Percentiles rank a stretch among this genome's conserved stretches.
phyloP scores from a whole-genome alignment of 192 early-diverging fungal genomes.

The Rhizoclosmatium sp. region DNA sequence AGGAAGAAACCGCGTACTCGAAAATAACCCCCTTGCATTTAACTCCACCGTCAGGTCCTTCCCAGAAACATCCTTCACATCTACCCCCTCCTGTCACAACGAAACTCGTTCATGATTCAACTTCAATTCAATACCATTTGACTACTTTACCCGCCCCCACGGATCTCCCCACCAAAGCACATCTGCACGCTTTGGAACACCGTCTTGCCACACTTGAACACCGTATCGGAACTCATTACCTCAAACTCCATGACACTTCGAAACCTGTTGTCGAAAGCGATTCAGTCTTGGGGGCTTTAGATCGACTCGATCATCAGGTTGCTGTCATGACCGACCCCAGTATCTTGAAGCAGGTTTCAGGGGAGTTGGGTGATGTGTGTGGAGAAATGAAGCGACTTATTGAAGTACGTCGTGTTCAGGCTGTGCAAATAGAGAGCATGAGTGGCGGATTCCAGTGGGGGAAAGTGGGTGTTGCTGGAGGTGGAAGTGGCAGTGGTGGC shows the following conservation, averaged over 20 bases:
- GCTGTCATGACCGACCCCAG: neutral
- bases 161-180: neutral
- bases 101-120: neutral
- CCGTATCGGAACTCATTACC: constrained; percentile 21
- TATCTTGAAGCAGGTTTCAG: neutral
- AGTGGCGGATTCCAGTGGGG: neutral
- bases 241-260: constrained; percentile 19
- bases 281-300: constrained; percentile 18
- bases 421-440: constrained; percentile 1
- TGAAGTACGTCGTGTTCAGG: neutral
- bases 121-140: constrained; percentile 17
- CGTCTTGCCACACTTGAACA: constrained; percentile 23
- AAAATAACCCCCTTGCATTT: neutral
- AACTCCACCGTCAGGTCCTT: neutral
- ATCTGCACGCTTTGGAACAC: neutral
- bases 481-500: neutral
- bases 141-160: neutral
- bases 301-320: constrained; percentile 23
- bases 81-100: neutral
- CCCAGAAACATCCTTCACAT: neutral
- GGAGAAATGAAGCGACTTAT: constrained; percentile 1
- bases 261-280: neutral
- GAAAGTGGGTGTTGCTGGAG: neutral
- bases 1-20: neutral
- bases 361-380: constrained; percentile 1